These are phyloP conservation scores for Colletotrichum lentis DNA, from an alignment of 2,329 filamentous ascomycete species.

Conservation along the genomic window DNA sequence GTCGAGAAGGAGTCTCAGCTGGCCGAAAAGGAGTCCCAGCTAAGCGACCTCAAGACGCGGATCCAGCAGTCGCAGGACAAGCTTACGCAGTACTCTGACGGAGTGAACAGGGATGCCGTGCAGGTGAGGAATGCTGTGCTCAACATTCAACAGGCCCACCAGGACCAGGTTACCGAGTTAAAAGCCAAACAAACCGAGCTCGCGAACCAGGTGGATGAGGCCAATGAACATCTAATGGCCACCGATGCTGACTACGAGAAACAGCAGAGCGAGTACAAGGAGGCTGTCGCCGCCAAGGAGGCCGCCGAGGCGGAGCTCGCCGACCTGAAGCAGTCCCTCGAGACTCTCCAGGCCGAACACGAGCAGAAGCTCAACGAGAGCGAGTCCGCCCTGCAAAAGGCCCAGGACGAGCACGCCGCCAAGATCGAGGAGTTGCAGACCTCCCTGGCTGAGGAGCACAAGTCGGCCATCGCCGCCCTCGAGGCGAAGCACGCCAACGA, in stretches of 20 bases:
- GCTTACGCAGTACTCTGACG: slow-evolving; percentile 62
- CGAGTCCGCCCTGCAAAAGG: slow-evolving; percentile 50
- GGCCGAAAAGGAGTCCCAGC: slow-evolving; percentile 64
- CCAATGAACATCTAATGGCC: slow-evolving; percentile 58
- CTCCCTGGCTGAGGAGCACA: slow-evolving; percentile 60
- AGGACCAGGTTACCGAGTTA: slow-evolving; percentile 57
- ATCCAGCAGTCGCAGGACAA: slow-evolving; percentile 64
- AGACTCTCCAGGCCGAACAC: slow-evolving; percentile 54
- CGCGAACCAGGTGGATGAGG: slow-evolving; percentile 57
- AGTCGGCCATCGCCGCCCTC: slow-evolving; percentile 57
- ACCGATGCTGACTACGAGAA: slow-evolving; percentile 61
- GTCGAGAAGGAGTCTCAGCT: slow-evolving; percentile 66
- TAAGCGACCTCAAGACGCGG: slow-evolving; percentile 64
- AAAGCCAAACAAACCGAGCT: slow-evolving; percentile 60
- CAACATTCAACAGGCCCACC: slow-evolving; percentile 43
- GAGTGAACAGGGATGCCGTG: slow-evolving; percentile 55
- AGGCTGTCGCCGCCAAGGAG: slow-evolving; percentile 60
- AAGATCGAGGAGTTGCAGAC: slow-evolving; percentile 61
- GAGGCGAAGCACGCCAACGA: slow-evolving; percentile 63
- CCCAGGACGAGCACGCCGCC: slow-evolving; percentile 57
- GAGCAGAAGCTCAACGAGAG: slow-evolving; percentile 49
- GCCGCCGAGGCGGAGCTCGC: slow-evolving; percentile 58
- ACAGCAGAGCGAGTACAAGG: slow-evolving; percentile 58
- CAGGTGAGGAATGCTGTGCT: slow-evolving; percentile 46
- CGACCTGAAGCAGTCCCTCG: slow-evolving; percentile 60